These are phyloP conservation scores for Raphidocelis subcapitata DNA, from an alignment of 139 green algal genomes.

Conservation along the genomic window DNA sequence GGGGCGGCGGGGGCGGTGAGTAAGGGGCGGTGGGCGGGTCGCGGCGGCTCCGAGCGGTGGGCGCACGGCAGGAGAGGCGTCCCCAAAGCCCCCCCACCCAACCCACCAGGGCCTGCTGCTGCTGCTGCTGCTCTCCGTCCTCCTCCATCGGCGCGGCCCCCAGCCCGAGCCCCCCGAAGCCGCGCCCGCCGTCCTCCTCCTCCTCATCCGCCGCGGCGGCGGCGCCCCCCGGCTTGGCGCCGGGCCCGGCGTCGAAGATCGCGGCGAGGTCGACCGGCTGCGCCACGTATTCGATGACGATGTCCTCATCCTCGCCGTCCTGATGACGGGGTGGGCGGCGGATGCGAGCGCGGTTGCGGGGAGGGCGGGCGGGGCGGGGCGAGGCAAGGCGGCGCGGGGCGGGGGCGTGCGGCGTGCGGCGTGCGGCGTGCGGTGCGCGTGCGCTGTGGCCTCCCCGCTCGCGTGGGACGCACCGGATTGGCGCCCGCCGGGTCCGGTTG, in stretches of 20 bases:
- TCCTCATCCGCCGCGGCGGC: neutral
- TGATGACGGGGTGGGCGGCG: slow-evolving; percentile 1
- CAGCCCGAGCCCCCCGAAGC: slow-evolving; percentile 28
- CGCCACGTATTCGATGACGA: slow-evolving; percentile 55
- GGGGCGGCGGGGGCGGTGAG: neutral
- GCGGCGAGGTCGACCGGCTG: slow-evolving; percentile 38
- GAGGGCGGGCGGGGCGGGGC: too few species aligned
- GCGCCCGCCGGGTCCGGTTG: neutral
- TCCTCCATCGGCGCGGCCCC: slow-evolving; percentile 15
- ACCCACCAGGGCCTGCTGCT: slow-evolving; percentile 10
- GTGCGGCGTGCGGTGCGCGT: too few species aligned
- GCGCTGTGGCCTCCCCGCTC: too few species aligned
- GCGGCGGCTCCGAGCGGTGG: too few species aligned
- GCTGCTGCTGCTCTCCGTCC: neutral
- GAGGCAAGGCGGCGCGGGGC: too few species aligned
- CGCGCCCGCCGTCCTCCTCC: slow-evolving; percentile 28
- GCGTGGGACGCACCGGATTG: neutral
- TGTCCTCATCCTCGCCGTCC: slow-evolving; percentile 40
- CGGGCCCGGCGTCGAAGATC: too few species aligned
- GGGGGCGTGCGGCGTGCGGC: too few species aligned
- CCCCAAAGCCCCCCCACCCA: neutral
- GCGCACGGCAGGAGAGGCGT: neutral
- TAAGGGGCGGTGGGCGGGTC: too few species aligned
- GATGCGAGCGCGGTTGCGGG: neutral
- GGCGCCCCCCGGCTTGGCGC: neutral